These are phyloP conservation scores for Solanum piurae DNA, from an alignment of 257 asterid genomes.

Conservation along the genomic window DNA sequence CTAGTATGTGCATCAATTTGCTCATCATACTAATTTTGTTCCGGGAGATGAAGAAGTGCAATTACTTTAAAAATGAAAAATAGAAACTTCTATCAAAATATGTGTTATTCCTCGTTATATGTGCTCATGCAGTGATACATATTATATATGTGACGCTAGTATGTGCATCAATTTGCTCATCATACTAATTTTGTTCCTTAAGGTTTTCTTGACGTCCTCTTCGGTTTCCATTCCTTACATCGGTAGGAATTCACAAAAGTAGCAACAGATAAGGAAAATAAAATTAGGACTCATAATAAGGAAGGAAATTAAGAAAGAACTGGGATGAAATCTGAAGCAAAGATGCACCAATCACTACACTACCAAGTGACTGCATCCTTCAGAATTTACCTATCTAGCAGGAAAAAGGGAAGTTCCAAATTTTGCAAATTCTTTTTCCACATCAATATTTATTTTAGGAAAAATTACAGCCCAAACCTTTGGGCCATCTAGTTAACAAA, in stretches of 20 bases:
- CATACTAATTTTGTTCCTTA: neutral
- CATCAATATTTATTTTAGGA: neutral
- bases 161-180: neutral
- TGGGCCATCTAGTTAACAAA: neutral
- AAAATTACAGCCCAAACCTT: neutral
- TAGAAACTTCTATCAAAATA: neutral
- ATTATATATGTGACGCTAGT: neutral
- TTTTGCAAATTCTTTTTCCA: neutral
- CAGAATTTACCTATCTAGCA: neutral
- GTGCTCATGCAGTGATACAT: neutral
- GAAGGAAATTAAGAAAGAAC: neutral
- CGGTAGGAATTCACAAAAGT: neutral
- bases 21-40: neutral
- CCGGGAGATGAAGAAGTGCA: neutral
- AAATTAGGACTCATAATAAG: neutral
- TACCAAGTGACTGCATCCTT: neutral
- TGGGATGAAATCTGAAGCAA: neutral
- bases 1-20: neutral
- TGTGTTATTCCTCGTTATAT: neutral
- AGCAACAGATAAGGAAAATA: neutral
- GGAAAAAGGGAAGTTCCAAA: neutral
- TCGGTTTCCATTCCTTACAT: neutral
- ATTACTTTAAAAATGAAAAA: neutral
- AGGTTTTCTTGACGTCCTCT: neutral
- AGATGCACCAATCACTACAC: neutral